phyloP scores from a whole-genome alignment of 306 rosid genomes.

The Betula pendula region DNA sequence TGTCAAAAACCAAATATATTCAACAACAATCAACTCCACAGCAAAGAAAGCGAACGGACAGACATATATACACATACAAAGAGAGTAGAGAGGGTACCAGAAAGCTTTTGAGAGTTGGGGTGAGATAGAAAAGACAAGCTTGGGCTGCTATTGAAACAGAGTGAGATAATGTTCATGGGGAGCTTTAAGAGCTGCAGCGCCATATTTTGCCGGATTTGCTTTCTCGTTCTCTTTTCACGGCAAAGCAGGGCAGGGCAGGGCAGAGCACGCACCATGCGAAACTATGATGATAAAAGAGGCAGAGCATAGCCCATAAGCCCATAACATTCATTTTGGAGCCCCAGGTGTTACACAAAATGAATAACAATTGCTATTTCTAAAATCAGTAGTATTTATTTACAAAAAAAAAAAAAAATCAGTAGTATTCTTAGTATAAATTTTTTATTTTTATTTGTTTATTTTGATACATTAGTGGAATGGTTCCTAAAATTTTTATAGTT shows the following conservation, averaged over 20 bases:
- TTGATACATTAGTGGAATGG: too few species aligned
- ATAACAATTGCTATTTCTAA: not conserved
- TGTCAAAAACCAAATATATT: not conserved
- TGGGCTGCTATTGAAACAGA: constrained; percentile 29
- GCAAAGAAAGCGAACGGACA: not conserved
- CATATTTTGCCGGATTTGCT: constrained; percentile 26
- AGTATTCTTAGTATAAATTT: too few species aligned
- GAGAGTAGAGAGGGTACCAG: constrained; percentile 18
- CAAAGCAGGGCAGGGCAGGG: not conserved
- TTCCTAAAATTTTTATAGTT: too few species aligned
- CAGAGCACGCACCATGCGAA: not conserved
- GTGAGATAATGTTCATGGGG: constrained; percentile 30
- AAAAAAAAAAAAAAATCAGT: too few species aligned
- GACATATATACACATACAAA: not conserved
- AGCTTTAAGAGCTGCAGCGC: constrained; percentile 53
- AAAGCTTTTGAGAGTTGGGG: constrained; percentile 23
- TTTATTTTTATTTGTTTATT: too few species aligned
- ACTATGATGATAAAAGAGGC: not conserved
- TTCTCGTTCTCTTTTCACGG: not conserved
- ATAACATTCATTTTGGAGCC: not conserved
- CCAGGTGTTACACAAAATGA: not conserved
- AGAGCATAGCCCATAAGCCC: not conserved
- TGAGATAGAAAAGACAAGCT: constrained; percentile 32
- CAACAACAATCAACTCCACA: not conserved
- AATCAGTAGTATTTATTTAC: too few species aligned